Evolutionary conservation across 257 asterid genomes (phyloP).

Genomic region (Nicotiana otophora): DNA sequence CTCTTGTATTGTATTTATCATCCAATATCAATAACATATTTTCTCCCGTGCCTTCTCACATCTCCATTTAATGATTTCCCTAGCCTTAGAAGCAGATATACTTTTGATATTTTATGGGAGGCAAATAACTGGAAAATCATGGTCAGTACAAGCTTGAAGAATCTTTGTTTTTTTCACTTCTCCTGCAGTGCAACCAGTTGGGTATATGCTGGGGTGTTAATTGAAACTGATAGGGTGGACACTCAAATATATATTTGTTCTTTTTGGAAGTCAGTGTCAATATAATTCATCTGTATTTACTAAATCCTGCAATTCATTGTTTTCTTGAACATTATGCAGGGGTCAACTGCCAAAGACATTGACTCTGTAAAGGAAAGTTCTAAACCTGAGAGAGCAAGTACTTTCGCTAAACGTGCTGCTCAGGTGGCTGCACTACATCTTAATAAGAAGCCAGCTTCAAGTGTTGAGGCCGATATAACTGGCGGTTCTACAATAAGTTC

Average conservation of each 20-base stretch:
- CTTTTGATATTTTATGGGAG: background rate
- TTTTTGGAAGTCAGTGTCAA: background rate
- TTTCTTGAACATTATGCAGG: conserved; percentile 36
- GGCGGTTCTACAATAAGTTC: conserved; percentile 52
- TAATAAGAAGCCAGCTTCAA: conserved; percentile 61
- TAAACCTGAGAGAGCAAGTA: conserved; percentile 62
- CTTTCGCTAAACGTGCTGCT: conserved; percentile 55
- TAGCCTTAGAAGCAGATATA: background rate
- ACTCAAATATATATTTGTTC: background rate
- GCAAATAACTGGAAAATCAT: background rate
- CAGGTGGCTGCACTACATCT: conserved; percentile 41
- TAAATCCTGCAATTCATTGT: conserved; percentile 6
- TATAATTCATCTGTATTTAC: background rate
- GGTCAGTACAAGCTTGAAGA: background rate
- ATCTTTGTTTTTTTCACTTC: background rate
- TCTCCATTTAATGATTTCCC: background rate
- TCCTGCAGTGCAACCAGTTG: background rate
- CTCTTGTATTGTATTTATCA: too few species aligned
- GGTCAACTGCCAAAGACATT: conserved; percentile 47
- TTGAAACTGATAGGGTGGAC: conserved; percentile 4
- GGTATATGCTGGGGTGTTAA: background rate
- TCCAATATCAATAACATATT: too few species aligned
- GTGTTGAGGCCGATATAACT: conserved; percentile 68
- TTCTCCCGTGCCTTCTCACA: too few species aligned
- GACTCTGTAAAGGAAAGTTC: conserved; percentile 59